Evolutionary conservation across 2,329 filamentous ascomycete genomes (phyloP).

Genomic region (Phaeosphaeria sp.): DNA sequence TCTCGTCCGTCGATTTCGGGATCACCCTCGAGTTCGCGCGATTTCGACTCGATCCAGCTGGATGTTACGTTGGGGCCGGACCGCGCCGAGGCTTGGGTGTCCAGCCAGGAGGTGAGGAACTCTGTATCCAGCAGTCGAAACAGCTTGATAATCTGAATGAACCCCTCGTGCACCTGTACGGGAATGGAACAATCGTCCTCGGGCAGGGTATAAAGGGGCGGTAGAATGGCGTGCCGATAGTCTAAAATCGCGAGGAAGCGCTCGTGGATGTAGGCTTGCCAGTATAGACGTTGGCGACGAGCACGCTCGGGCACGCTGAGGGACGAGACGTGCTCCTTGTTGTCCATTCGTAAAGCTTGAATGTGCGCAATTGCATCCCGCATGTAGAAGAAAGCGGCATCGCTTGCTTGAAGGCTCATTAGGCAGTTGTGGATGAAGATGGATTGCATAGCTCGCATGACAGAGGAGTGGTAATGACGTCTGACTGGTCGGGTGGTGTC

Average conservation of each 20-base stretch:
- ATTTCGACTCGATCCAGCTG: slow-evolving; percentile 56
- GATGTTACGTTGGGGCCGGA: slow-evolving; percentile 38
- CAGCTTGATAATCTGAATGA: slow-evolving; percentile 54
- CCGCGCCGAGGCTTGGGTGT: slow-evolving; percentile 34
- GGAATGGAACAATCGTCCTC: slow-evolving; percentile 52
- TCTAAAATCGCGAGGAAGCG: slow-evolving; percentile 62
- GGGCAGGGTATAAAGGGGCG: slow-evolving; percentile 47
- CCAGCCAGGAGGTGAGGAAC: slow-evolving; percentile 56
- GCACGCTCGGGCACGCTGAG: slow-evolving; percentile 49
- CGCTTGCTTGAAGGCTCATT: slow-evolving; percentile 57
- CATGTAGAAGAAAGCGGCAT: slow-evolving; percentile 60
- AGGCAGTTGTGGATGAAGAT: slow-evolving; percentile 62
- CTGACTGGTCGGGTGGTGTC: slow-evolving; percentile 47
- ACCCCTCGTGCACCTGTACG: slow-evolving; percentile 51
- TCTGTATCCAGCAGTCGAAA: slow-evolving; percentile 54
- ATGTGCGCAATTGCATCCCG: slow-evolving; percentile 57
- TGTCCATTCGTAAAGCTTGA: slow-evolving; percentile 50
- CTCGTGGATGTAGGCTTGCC: slow-evolving; percentile 65
- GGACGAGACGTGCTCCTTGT: slow-evolving; percentile 41
- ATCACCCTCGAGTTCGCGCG: slow-evolving; percentile 50
- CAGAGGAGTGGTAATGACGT: slow-evolving; percentile 50
- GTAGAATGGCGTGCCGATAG: slow-evolving; percentile 54
- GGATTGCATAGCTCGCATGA: slow-evolving; percentile 59
- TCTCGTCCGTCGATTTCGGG: slow-evolving; percentile 48
- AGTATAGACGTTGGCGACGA: slow-evolving; percentile 60